Evolutionary conservation across 2,329 filamentous ascomycete genomes (phyloP).

Genomic region (Tricladium varicosporioides): DNA sequence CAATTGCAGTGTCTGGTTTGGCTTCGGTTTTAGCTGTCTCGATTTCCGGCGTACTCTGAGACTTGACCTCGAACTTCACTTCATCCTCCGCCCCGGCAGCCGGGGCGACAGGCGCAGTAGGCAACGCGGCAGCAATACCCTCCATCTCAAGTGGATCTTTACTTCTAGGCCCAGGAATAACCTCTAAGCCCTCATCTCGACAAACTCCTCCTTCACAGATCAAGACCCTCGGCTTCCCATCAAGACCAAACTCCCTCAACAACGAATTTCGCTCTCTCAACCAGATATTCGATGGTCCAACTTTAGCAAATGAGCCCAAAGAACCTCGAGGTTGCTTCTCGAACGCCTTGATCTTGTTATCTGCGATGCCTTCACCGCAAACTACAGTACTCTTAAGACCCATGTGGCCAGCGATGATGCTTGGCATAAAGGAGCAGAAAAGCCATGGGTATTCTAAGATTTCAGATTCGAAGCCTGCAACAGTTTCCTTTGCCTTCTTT

Average conservation of each 20-base stretch:
- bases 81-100: not conserved
- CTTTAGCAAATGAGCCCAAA: slow-evolving; percentile 24
- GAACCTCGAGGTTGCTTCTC: slow-evolving; percentile 29
- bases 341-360: slow-evolving; percentile 35
- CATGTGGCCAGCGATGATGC: slow-evolving; percentile 68
- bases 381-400: slow-evolving; percentile 63
- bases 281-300: slow-evolving; percentile 40
- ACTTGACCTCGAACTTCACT: not conserved
- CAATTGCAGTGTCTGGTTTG: not conserved
- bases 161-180: not conserved
- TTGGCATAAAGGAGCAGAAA: slow-evolving; percentile 76
- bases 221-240: slow-evolving; percentile 40
- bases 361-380: slow-evolving; percentile 22
- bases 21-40: not conserved
- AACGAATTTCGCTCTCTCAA: slow-evolving; percentile 48
- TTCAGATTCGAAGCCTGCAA: slow-evolving; percentile 86
- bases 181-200: slow-evolving; percentile 35
- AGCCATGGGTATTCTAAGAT: slow-evolving; percentile 91
- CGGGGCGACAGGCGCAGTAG: not conserved
- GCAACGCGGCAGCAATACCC: not conserved
- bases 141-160: not conserved
- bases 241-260: slow-evolving; percentile 34
- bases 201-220: slow-evolving; percentile 47
- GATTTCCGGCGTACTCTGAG: not conserved
- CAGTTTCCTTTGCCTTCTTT: slow-evolving; percentile 66